phyloP scores from a whole-genome alignment of 768 basidiomycete genomes.

The Cystofilobasidium macerans region DNA sequence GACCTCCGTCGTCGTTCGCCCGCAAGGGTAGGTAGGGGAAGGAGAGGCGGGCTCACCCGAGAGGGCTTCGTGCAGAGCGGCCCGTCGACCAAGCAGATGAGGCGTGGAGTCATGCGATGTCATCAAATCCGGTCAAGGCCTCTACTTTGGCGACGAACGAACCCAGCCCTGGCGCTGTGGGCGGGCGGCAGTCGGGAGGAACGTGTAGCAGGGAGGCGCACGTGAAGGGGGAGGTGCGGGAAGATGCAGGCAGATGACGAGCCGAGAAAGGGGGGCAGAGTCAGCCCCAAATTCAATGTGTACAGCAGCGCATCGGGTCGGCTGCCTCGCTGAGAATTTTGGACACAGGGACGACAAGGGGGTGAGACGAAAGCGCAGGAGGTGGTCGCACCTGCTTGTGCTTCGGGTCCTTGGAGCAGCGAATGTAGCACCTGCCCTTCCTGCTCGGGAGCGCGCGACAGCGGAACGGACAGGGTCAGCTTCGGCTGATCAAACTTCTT shows the following conservation, averaged over 20 bases:
- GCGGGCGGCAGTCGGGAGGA: no score
- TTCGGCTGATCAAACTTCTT: background rate
- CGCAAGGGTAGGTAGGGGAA: no score
- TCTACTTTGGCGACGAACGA: background rate
- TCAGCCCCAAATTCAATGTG: no score
- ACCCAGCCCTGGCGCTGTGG: constrained; percentile 4
- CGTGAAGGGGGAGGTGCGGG: background rate
- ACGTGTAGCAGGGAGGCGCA: background rate
- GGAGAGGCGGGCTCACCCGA: no score
- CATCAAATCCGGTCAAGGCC: background rate
- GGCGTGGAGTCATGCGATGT: no score
- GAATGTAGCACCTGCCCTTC: constrained; percentile 4
- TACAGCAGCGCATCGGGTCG: no score
- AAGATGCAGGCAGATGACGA: background rate
- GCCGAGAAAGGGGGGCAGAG: background rate
- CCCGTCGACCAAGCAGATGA: no score
- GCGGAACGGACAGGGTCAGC: background rate
- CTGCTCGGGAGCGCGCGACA: background rate
- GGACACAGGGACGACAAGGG: no score
- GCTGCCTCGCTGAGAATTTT: no score
- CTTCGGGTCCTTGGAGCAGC: constrained; percentile 4
- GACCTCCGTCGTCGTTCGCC: no score
- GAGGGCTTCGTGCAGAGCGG: no score
- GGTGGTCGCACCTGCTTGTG: background rate
- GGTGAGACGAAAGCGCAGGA: background rate